Base-by-base conservation (phyloP, 129 eudicot genomes). In the Pseudognaphalium luteoalbum region DNA sequence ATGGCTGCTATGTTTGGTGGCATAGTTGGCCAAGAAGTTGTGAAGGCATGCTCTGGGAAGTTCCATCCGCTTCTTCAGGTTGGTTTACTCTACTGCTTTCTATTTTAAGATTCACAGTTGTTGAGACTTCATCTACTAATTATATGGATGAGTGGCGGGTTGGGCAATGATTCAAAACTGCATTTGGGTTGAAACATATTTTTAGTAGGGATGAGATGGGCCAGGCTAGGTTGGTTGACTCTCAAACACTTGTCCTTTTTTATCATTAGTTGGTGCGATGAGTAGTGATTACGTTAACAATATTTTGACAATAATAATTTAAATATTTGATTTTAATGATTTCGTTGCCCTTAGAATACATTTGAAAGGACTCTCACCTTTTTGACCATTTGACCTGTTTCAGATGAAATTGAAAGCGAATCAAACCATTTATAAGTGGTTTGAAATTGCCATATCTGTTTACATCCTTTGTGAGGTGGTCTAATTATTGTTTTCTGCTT, bases 1-100 rank as follows among this genome's bases (percentile, higher is more conserved):
- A 90, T 93, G 96, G 98, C 98, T 68, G 98, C 96, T 15, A 93
- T 93, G 96, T 93, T 93, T 83, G 97, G 98, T 80, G 98, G 98
- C 59, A 83, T 93, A 70, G 97, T 93, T 65, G 98, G 97, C 9
- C 98, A 93, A 82, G 98, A 93, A 78, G 92, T 93, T 70, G 81
- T 93, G 73, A 93, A 93, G 85, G 98, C 98, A 21, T 93, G 98
- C 82, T 90, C 98, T 56, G 97, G 98, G 63, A 93, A 93, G 89
- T 90, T 93, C 44, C 97, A 93, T 84, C 98, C 98, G 29, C 92
- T 93, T 80, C 80, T 81, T 67, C 98, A 92, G 98, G 98, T 92
- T 74, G 73, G 70, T 69, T 17, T 56, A 44, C 5, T 15, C 17
- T 50, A 69, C 41, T 51, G 11, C 22, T 21, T 10, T 28, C 7